Conservation (phyloP, 108 stramenopile species). For the Stephanodiscus minutulus region DNA sequence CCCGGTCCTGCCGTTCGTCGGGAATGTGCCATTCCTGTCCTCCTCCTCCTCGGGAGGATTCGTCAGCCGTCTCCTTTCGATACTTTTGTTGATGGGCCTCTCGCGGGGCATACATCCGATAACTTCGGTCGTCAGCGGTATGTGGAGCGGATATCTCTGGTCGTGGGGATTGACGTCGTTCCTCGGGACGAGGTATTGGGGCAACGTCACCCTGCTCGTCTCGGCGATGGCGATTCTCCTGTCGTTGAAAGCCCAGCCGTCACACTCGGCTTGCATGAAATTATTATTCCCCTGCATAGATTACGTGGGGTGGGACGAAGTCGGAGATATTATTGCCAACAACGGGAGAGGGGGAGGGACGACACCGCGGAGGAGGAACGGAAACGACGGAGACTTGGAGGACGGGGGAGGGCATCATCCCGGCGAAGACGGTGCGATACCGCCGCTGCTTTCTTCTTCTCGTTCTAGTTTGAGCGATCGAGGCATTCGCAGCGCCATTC, state of each 20-base stretch:
- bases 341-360: neutral
- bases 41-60: too few species aligned
- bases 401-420: neutral
- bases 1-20: constrained; percentile 46
- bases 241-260: constrained; percentile 43
- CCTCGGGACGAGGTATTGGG: constrained; percentile 60
- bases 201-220: constrained; percentile 22
- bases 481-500: constrained; percentile 34
- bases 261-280: constrained; percentile 27
- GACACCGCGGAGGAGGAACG: constrained; percentile 1
- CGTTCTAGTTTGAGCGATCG: constrained; percentile 26
- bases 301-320: constrained; percentile 52
- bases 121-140: constrained; percentile 40
- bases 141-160: constrained; percentile 53
- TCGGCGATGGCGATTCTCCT: constrained; percentile 25
- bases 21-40: constrained; percentile 23
- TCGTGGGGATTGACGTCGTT: constrained; percentile 50
- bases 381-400: constrained; percentile 24
- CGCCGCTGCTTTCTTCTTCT: too few species aligned
- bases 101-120: constrained; percentile 49
- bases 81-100: constrained; percentile 37
- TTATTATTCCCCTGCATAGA: constrained; percentile 48
- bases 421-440: constrained; percentile 23
- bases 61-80: constrained; percentile 26
- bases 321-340: constrained; percentile 37